Percentiles rank a stretch among this genome's conserved stretches.
phyloP scores from a whole-genome alignment of 352 stramenopile genomes.

The Phytophthora megakarya region DNA sequence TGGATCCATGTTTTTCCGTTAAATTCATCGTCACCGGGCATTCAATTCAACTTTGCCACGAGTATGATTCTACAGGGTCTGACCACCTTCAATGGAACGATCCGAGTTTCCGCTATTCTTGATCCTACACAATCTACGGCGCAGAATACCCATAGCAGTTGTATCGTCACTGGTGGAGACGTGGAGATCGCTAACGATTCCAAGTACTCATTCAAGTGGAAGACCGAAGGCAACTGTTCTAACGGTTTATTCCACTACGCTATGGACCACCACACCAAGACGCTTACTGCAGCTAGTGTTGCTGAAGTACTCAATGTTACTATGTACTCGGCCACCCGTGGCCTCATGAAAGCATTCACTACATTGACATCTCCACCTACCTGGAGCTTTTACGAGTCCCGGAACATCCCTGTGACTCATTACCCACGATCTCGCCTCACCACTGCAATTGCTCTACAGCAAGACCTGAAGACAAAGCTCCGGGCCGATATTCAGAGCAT shows the following conservation, averaged over 20 bases:
- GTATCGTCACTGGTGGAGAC: slow-evolving; percentile 56
- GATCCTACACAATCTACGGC: slow-evolving; percentile 44
- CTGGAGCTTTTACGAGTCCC: slow-evolving; percentile 57
- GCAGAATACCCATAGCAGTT: slow-evolving; percentile 70
- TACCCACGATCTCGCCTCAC: slow-evolving; percentile 59
- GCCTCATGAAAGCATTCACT: slow-evolving; percentile 56
- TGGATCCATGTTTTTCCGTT: slow-evolving; percentile 53
- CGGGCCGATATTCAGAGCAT: slow-evolving; percentile 54
- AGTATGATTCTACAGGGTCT: slow-evolving; percentile 48
- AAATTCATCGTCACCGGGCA: slow-evolving; percentile 13
- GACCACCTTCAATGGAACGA: slow-evolving; percentile 42
- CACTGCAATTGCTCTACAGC: slow-evolving; percentile 34
- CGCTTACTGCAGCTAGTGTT: slow-evolving; percentile 49
- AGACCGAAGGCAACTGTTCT: slow-evolving; percentile 56
- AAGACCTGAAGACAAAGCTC: slow-evolving; percentile 53
- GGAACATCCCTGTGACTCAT: slow-evolving; percentile 55
- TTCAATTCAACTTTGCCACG: slow-evolving; percentile 49
- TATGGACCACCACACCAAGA: slow-evolving; percentile 60
- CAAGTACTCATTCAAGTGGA: slow-evolving; percentile 66
- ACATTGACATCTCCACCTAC: slow-evolving; percentile 43
- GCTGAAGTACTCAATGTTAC: slow-evolving; percentile 38
- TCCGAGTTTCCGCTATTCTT: slow-evolving; percentile 53
- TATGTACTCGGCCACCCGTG: slow-evolving; percentile 57
- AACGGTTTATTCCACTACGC: slow-evolving; percentile 69
- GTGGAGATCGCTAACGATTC: slow-evolving; percentile 50